A percentile compares a stretch with the other conserved stretches of the same genome.
Conservation (phyloP, 108 stramenopile species). For the Chaetoceros muelleri region DNA sequence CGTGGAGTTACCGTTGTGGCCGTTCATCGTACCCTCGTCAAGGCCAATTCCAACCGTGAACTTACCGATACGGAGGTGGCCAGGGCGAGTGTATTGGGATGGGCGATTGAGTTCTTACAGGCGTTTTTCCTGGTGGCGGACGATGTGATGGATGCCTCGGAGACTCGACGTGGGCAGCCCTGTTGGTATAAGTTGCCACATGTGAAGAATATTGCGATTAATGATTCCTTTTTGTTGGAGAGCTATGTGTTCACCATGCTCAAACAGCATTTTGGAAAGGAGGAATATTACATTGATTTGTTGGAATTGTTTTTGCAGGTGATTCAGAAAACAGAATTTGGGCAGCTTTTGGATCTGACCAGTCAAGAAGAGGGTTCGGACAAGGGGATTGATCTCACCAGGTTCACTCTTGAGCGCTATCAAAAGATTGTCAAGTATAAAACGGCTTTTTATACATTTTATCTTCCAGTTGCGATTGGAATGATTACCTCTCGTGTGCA, state of each 20-base stretch:
- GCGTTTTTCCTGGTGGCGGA: slow-evolving; percentile 98
- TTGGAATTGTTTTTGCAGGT: slow-evolving; percentile 78
- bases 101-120: slow-evolving; percentile 94
- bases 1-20: slow-evolving; percentile 79
- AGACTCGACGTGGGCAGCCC: slow-evolving; percentile 94
- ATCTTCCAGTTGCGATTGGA: slow-evolving; percentile 84
- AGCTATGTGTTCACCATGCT: slow-evolving; percentile 82
- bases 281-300: slow-evolving; percentile 61
- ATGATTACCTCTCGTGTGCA: slow-evolving; percentile 37
- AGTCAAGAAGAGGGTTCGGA: slow-evolving; percentile 6
- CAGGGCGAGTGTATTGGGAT: slow-evolving; percentile 76
- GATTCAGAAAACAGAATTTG: slow-evolving; percentile 93
- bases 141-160: slow-evolving; percentile 97
- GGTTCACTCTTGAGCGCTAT: slow-evolving; percentile 80
- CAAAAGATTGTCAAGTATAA: slow-evolving; percentile 95
- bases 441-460: slow-evolving; percentile 99
- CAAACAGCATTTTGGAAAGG: slow-evolving; percentile 68
- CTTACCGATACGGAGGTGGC: slow-evolving; percentile 37
- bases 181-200: slow-evolving; percentile 89
- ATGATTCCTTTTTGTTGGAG: slow-evolving; percentile 92
- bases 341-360: slow-evolving; percentile 89
- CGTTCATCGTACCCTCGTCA: slow-evolving; percentile 13
- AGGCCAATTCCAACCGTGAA: slow-evolving; percentile 16
- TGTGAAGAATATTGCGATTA: slow-evolving; percentile 89
- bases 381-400: slow-evolving; percentile 45